Percentiles rank a stretch among this genome's conserved stretches.
Evolutionary conservation across 1,139 yeast genomes (phyloP).

Genomic region (Zygosaccharomyces sapae): DNA sequence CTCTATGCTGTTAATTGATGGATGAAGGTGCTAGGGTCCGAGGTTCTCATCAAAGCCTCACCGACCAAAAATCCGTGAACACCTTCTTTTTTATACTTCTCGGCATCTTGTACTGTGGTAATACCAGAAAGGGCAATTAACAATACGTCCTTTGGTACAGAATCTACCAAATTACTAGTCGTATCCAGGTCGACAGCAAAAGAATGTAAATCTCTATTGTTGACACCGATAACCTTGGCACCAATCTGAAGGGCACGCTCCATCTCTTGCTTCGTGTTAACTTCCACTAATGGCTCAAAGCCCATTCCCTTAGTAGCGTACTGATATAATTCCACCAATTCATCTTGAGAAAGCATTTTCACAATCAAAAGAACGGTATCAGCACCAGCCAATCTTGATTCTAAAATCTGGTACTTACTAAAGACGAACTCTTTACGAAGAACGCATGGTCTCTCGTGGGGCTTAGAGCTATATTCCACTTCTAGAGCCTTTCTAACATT

Average conservation of each 20-base stretch:
- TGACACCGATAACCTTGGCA: constrained; percentile 86
- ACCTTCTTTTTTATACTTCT: constrained; percentile 64
- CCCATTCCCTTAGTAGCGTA: constrained; percentile 63
- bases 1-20: constrained; percentile 37
- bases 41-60: constrained; percentile 84
- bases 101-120: constrained; percentile 62
- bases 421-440: constrained; percentile 89
- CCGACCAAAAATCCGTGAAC: constrained; percentile 91
- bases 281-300: constrained; percentile 96
- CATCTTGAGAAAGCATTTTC: constrained; percentile 69
- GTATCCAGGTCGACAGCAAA: constrained; percentile 84
- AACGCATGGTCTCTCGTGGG: constrained; percentile 73
- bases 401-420: constrained; percentile 81
- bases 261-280: constrained; percentile 72
- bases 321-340: constrained; percentile 58
- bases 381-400: constrained; percentile 92
- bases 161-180: constrained; percentile 62
- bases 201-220: constrained; percentile 88
- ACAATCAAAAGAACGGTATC: constrained; percentile 89
- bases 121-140: constrained; percentile 89
- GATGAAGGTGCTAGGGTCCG: constrained; percentile 43
- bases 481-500: constrained; percentile 57
- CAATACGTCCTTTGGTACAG: constrained; percentile 62
- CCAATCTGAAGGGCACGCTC: constrained; percentile 61
- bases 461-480: constrained; percentile 24